phyloP scores from a whole-genome alignment of 129 eudicot species.

The Escallonia rubra region DNA sequence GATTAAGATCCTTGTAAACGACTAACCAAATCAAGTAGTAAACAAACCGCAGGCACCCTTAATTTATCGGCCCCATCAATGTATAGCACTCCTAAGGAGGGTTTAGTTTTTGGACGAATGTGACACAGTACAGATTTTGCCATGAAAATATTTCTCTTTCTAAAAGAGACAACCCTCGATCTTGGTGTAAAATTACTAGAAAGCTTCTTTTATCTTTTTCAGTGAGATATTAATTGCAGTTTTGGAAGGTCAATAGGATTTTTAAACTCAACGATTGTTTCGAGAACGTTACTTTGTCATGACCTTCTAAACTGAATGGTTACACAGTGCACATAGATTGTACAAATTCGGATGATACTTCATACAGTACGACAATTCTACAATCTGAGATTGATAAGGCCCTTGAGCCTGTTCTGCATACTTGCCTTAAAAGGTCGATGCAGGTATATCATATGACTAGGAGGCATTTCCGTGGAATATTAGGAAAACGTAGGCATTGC shows the following conservation, averaged over 20 bases:
- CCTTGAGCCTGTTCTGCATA: neutral
- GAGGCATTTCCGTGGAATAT: neutral
- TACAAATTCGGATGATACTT: neutral
- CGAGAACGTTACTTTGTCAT: too few relatives aligned
- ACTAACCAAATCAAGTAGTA: neutral
- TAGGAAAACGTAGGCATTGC: too few relatives aligned
- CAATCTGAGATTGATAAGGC: neutral
- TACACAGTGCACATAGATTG: neutral
- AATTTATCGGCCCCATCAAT: neutral
- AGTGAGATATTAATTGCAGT: neutral
- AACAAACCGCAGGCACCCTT: neutral
- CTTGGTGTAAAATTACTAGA: neutral
- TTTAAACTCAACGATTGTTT: too few relatives aligned
- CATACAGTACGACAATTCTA: neutral
- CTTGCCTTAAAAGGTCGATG: neutral
- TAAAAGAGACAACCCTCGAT: neutral
- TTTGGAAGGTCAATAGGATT: neutral
- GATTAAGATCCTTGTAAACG: neutral
- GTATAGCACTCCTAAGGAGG: neutral
- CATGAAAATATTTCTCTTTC: neutral
- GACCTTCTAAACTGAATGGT: too few relatives aligned
- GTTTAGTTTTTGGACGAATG: neutral
- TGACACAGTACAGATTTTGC: too few relatives aligned
- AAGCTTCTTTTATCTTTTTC: neutral
- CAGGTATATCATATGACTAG: neutral